Evolutionary conservation across 345 rosid species (phyloP).

Genomic region (Heritiera littoralis): DNA sequence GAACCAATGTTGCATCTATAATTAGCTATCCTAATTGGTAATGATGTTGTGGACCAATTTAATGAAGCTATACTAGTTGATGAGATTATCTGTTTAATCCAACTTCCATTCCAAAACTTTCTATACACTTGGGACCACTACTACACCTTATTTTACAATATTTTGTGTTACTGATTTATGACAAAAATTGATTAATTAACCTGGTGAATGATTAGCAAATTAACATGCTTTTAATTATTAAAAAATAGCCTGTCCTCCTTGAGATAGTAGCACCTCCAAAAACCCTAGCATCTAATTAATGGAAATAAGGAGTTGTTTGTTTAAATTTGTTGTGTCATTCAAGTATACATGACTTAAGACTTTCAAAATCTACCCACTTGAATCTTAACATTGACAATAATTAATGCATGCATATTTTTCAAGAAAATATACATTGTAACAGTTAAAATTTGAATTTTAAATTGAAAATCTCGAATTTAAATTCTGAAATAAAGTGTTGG

Average conservation of each 20-base stretch:
- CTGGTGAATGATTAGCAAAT: too few species aligned
- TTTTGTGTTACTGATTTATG: neutral
- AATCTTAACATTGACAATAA: neutral
- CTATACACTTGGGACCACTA: too few species aligned
- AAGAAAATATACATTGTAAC: neutral
- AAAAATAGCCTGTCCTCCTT: too few species aligned
- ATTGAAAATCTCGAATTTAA: too few species aligned
- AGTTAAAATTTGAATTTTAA: too few species aligned
- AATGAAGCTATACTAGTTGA: neutral
- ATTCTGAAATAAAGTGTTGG: too few species aligned
- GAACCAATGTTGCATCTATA: neutral
- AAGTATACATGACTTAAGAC: neutral
- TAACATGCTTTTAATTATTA: neutral
- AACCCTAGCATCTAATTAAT: neutral
- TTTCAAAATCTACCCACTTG: neutral
- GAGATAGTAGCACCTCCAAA: too few species aligned
- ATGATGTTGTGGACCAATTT: slow-evolving; percentile 6
- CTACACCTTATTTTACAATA: too few species aligned
- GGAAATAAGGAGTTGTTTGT: neutral
- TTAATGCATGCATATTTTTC: neutral
- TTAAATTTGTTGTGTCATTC: neutral
- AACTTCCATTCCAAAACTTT: neutral
- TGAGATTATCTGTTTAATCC: neutral
- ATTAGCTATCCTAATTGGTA: neutral
- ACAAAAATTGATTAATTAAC: too few species aligned